Conservation (phyloP, 2,329 filamentous ascomycete species). For the Tolypocladium amazonense region DNA sequence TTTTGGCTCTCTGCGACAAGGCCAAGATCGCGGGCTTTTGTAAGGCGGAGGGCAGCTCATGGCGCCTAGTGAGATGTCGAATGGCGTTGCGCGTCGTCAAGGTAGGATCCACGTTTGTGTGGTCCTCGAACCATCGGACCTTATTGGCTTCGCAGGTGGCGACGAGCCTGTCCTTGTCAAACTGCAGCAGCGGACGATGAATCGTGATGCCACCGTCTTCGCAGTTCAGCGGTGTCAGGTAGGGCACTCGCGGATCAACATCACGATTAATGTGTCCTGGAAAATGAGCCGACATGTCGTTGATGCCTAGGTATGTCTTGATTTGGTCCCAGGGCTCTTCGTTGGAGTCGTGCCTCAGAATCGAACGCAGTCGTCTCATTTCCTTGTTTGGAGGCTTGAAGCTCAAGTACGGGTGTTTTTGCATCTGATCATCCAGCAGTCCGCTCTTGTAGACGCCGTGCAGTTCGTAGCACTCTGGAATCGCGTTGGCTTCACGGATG, state of each 20-base stretch:
- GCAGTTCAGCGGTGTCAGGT: slow-evolving; percentile 25
- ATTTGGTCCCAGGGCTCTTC: slow-evolving; percentile 9
- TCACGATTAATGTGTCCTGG: slow-evolving; percentile 11
- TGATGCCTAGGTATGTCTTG: slow-evolving; percentile 6
- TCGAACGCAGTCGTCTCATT: slow-evolving; percentile 16
- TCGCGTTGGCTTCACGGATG: slow-evolving; percentile 52
- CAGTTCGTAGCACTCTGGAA: slow-evolving; percentile 77
- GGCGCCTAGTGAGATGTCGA: slow-evolving; percentile 49
- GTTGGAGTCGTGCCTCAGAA: slow-evolving; percentile 16
- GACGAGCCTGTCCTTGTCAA: slow-evolving; percentile 63
- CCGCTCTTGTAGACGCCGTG: slow-evolving; percentile 62
- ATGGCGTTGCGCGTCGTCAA: slow-evolving; percentile 76
- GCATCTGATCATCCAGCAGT: slow-evolving; percentile 34
- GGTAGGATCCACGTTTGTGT: slow-evolving; percentile 68
- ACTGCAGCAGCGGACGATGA: slow-evolving; percentile 58
- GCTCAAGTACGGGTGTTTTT: slow-evolving; percentile 24
- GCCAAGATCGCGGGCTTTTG: slow-evolving; percentile 52
- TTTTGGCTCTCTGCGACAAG: slow-evolving; percentile 43
- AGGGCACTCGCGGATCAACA: slow-evolving; percentile 14
- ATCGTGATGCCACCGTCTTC: slow-evolving; percentile 58
- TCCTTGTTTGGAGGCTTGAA: slow-evolving; percentile 20
- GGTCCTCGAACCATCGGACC: slow-evolving; percentile 73
- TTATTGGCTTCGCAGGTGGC: slow-evolving; percentile 60
- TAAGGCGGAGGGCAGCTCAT: slow-evolving; percentile 59
- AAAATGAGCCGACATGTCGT: slow-evolving; percentile 15